phyloP scores from a whole-genome alignment of 768 basidiomycete species.

The Sutorius australiensis region DNA sequence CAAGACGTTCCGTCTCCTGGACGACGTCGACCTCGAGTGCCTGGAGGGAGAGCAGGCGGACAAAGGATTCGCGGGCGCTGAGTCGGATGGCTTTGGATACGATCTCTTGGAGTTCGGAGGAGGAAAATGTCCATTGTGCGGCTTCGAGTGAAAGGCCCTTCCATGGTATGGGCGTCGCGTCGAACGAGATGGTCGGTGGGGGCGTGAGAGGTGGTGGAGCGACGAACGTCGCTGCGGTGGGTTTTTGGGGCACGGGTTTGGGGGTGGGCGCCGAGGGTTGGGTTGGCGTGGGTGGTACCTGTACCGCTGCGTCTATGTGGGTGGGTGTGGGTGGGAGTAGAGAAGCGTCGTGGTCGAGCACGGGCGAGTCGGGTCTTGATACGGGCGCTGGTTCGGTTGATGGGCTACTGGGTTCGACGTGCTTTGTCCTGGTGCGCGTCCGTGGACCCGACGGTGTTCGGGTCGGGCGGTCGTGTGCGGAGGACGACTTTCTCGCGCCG shows the following conservation, averaged over 20 bases:
- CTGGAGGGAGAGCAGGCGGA: conserved; percentile 63
- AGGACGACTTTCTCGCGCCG: conserved; percentile 5
- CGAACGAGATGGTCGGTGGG: conserved; percentile 55
- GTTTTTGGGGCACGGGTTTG: not conserved
- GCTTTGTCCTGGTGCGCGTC: conserved; percentile 14
- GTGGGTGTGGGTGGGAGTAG: not conserved
- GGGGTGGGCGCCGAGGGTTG: no score
- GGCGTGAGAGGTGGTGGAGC: conserved; percentile 37
- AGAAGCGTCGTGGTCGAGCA: not conserved
- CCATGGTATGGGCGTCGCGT: conserved; percentile 54
- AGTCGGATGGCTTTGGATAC: conserved; percentile 69
- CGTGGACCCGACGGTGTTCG: conserved; percentile 23
- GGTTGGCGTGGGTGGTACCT: not conserved
- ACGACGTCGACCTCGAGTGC: conserved; percentile 58
- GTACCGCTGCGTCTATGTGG: conserved; percentile 14
- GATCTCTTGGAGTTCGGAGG: conserved; percentile 56
- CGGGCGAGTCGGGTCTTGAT: not conserved
- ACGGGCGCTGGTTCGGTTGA: not conserved
- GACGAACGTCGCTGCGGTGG: conserved; percentile 21
- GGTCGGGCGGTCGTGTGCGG: conserved; percentile 21
- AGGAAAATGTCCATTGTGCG: conserved; percentile 59
- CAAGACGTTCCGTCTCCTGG: conserved; percentile 56
- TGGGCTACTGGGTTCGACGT: not conserved
- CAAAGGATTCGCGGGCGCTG: conserved; percentile 64
- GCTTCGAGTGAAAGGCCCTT: conserved; percentile 68